phyloP scores from a whole-genome alignment of 371 early-diverging fungal species.

The Coemansia sp. region DNA sequence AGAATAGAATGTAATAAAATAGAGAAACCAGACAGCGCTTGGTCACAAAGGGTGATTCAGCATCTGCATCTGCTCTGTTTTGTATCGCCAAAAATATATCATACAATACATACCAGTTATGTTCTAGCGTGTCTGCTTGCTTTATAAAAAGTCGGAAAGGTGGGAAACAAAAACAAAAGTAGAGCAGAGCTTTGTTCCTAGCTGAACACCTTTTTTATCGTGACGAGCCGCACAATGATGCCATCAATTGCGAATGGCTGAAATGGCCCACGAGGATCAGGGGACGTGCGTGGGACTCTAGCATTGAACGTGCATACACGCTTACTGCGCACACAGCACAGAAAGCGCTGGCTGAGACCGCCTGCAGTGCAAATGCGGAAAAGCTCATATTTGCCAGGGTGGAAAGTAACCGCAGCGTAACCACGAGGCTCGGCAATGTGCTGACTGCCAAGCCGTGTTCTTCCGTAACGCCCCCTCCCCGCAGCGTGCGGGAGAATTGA shows the following conservation, averaged over 20 bases:
- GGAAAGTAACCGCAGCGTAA: no score
- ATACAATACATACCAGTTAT: background rate
- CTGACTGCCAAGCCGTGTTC: background rate
- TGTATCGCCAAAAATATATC: background rate
- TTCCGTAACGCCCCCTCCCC: background rate
- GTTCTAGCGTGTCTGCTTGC: background rate
- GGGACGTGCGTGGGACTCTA: background rate
- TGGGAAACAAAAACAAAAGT: background rate
- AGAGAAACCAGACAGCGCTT: background rate
- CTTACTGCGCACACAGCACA: background rate
- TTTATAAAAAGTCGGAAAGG: background rate
- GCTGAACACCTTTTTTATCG: background rate
- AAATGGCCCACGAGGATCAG: background rate
- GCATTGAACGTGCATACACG: background rate
- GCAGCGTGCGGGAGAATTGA: slow-evolving; percentile 6
- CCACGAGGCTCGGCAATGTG: background rate
- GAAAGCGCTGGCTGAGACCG: background rate
- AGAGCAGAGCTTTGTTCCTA: background rate
- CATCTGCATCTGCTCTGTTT: background rate
- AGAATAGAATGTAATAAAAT: background rate
- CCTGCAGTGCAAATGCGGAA: no score
- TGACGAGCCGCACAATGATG: background rate
- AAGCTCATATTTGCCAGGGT: no score
- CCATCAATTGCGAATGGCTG: background rate
- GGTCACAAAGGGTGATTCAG: background rate